Base-by-base conservation (phyloP, 176 grass and related monocot genomes). In the Elaeis guineensis region DNA sequence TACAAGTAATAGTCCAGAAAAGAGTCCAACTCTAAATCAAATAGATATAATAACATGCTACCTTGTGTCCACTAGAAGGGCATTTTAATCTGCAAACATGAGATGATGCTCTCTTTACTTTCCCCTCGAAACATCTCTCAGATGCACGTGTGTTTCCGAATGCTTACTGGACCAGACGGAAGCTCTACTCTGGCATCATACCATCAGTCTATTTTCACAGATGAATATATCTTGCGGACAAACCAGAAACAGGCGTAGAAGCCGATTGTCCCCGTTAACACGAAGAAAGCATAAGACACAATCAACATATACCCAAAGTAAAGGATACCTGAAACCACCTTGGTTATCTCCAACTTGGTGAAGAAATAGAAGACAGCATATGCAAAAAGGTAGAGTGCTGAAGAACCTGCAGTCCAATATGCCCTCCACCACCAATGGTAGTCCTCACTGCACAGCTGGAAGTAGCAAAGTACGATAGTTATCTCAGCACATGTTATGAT, bases 291-390 rank as follows among this genome's bases (percentile, higher is more conserved):
- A 63, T 81, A 81, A 1, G 78, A 81, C 51, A 44, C 71, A 4
- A 81, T 81, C 32, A 81, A 70, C 78, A 81, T 81, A 51, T 75
- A 81, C 51, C 78, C 78, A 58, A 81, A 81, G 39, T 81, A 81
- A n/a, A 81, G 71, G 35, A 81, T 58, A 51, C 70, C 71, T 19
- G 78, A 81, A 12, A 81, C 78, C 25, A 81, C 53, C 21, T 74
- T 81, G 17, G 78, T 81, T 62, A 81, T 81, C 71, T 81, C 78
- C 78, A 81, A 55, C 56, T 81, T 81, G 19, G 78, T 81, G 71
- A 81, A 81, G 78, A 81, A 81, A 70, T 81, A 81, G 58, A 81
- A 81, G 20, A 70, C 58, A 2, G 78, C 19, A 25, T 81, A 81
- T 17, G 58, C 58, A 52, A 81, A 81, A 22, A 81, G 64, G 58